phyloP scores from a whole-genome alignment of 2,329 filamentous ascomycete species.

The Orbilia blumenaviensis region DNA sequence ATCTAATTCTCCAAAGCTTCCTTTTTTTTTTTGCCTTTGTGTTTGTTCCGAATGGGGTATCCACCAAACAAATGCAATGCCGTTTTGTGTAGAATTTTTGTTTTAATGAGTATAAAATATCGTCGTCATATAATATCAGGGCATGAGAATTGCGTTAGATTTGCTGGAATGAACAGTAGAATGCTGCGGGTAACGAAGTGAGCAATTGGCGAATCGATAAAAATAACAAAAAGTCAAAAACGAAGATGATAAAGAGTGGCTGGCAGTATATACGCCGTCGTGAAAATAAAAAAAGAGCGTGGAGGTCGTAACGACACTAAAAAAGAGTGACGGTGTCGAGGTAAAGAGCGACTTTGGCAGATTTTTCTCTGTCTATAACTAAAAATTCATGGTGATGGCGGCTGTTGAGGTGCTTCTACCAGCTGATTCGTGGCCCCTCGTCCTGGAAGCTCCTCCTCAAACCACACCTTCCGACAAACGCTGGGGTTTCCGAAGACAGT shows the following conservation, averaged over 20 bases:
- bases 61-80: slow-evolving; percentile 36
- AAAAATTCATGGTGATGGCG: slow-evolving; percentile 55
- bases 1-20: slow-evolving; percentile 24
- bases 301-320: slow-evolving; percentile 30
- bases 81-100: slow-evolving; percentile 49
- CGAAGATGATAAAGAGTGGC: slow-evolving; percentile 38
- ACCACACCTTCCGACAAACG: slow-evolving; percentile 52
- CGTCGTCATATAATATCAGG: slow-evolving; percentile 49
- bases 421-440: slow-evolving; percentile 53
- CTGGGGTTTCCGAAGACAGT: slow-evolving; percentile 51
- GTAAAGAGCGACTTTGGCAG: slow-evolving; percentile 48
- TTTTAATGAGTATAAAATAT: slow-evolving; percentile 47
- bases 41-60: slow-evolving; percentile 39
- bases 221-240: slow-evolving; percentile 41
- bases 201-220: slow-evolving; percentile 49
- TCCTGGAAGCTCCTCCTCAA: slow-evolving; percentile 51
- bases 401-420: slow-evolving; percentile 54
- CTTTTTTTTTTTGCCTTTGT: not conserved
- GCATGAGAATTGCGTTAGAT: slow-evolving; percentile 54
- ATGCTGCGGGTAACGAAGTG: slow-evolving; percentile 43
- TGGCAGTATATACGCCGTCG: slow-evolving; percentile 25
- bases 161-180: slow-evolving; percentile 53
- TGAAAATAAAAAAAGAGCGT: slow-evolving; percentile 33
- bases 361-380: slow-evolving; percentile 44
- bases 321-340: slow-evolving; percentile 43